phyloP scores from a whole-genome alignment of 306 rosid genomes.

The Prunus fruticosa region DNA sequence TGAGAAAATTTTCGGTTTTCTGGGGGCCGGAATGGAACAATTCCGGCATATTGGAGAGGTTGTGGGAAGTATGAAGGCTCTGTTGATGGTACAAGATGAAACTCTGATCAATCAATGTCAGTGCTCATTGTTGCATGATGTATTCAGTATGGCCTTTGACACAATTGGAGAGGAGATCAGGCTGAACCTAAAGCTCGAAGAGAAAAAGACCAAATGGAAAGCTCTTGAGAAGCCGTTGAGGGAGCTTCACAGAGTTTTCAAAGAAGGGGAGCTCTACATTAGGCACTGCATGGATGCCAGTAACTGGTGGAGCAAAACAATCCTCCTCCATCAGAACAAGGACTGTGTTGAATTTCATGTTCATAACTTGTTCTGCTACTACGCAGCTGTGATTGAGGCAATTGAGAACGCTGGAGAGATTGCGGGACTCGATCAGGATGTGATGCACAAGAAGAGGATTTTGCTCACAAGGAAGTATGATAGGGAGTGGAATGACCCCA shows the following conservation, averaged over 20 bases:
- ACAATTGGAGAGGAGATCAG: conserved; percentile 74
- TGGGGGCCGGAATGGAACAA: conserved; percentile 76
- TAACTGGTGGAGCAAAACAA: conserved; percentile 77
- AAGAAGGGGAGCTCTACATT: conserved; percentile 74
- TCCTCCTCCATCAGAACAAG: conserved; percentile 53
- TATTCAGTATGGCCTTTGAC: conserved; percentile 67
- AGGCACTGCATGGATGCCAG: conserved; percentile 63
- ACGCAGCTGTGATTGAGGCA: conserved; percentile 82
- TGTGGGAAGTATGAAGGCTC: conserved; percentile 80
- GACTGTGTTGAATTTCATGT: conserved; percentile 75
- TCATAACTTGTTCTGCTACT: conserved; percentile 70
- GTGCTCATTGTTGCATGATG: conserved; percentile 58
- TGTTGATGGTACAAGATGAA: conserved; percentile 76
- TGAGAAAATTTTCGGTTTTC: neutral
- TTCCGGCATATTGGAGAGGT: conserved; percentile 98
- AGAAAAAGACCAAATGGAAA: conserved; percentile 80
- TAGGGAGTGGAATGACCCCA: conserved; percentile 72
- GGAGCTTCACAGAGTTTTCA: conserved; percentile 71
- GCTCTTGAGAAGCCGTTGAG: conserved; percentile 70
- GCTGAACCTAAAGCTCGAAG: conserved; percentile 64
- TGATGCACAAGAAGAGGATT: conserved; percentile 63
- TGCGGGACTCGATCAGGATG: conserved; percentile 64
- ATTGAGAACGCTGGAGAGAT: conserved; percentile 72
- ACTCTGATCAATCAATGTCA: conserved; percentile 70
- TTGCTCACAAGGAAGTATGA: conserved; percentile 61